A percentile compares a stretch with the other conserved stretches of the same genome.
Evolutionary conservation across 2,329 filamentous ascomycete species (phyloP).

Genomic region (Botrytis fragariae): DNA sequence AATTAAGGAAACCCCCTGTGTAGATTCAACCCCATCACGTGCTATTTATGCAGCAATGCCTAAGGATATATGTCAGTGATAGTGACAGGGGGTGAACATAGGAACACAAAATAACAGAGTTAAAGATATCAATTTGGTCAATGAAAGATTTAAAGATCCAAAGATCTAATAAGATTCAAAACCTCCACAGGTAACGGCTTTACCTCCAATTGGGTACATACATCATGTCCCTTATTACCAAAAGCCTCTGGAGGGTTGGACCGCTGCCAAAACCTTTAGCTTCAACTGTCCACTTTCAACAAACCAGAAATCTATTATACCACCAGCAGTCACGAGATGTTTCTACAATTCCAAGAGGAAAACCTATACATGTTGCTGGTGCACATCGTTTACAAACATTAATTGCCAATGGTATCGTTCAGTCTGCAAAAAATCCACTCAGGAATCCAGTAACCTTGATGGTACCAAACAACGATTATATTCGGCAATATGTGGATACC

Average conservation of each 20-base stretch:
- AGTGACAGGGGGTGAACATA: background rate
- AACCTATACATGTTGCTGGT: background rate
- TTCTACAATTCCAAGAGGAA: background rate
- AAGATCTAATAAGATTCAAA: background rate
- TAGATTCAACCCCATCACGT: background rate
- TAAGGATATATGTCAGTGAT: background rate
- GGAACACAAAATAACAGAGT: background rate
- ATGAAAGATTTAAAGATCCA: background rate
- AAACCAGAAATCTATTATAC: background rate
- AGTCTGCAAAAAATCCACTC: background rate
- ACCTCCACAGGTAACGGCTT: background rate
- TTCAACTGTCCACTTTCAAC: background rate
- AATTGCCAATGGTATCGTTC: conserved; percentile 2
- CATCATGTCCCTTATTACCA: background rate
- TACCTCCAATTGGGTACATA: background rate
- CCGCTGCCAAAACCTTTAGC: background rate
- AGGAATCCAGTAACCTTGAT: conserved; percentile 6
- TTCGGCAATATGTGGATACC: background rate
- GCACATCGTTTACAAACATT: background rate
- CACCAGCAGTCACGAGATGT: conserved; percentile 4
- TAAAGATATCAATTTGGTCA: background rate
- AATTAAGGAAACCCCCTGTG: background rate
- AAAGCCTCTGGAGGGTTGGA: conserved; percentile 1
- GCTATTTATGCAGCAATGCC: background rate
- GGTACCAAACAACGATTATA: background rate